Conservation (phyloP, 352 stramenopile genomes). For the Globisporangium echinulatum region DNA sequence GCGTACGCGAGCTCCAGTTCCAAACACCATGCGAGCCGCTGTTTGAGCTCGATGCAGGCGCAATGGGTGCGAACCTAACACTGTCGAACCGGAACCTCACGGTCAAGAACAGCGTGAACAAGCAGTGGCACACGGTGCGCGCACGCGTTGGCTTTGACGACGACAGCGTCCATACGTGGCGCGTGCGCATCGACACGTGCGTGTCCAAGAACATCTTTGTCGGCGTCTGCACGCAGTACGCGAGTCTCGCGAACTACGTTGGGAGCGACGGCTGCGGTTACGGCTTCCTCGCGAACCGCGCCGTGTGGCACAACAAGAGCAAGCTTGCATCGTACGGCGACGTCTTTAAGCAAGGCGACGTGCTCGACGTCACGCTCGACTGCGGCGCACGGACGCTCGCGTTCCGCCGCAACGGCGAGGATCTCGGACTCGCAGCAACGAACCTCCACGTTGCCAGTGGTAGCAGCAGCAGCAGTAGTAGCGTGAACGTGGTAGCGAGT, state of each 20-base stretch:
- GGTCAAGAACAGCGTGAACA: constrained; percentile 81
- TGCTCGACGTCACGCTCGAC: constrained; percentile 81
- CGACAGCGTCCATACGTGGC: constrained; percentile 80
- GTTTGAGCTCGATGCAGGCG: constrained; percentile 62
- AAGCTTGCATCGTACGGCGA: constrained; percentile 87
- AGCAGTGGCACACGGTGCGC: constrained; percentile 88
- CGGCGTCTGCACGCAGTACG: constrained; percentile 64
- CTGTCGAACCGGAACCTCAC: constrained; percentile 71
- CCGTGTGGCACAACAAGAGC: constrained; percentile 90
- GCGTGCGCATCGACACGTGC: constrained; percentile 83
- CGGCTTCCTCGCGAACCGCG: constrained; percentile 89
- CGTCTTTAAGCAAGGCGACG: constrained; percentile 88
- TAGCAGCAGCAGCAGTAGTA: constrained; percentile 3
- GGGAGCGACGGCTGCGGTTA: constrained; percentile 85
- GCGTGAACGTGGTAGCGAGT: not conserved
- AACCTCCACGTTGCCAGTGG: constrained; percentile 32
- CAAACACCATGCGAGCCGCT: constrained; percentile 51
- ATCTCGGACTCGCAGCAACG: constrained; percentile 77
- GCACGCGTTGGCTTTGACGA: constrained; percentile 59
- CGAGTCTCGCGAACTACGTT: constrained; percentile 85
- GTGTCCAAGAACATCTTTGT: constrained; percentile 92
- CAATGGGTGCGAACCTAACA: constrained; percentile 71
- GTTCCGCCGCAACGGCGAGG: constrained; percentile 84
- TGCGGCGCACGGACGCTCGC: constrained; percentile 73
- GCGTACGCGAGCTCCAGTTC: constrained; percentile 19